A percentile compares a stretch with the other conserved stretches of the same genome.
Evolutionary conservation across 1,139 yeast species (phyloP).

Genomic region (Candida glucosophila): DNA sequence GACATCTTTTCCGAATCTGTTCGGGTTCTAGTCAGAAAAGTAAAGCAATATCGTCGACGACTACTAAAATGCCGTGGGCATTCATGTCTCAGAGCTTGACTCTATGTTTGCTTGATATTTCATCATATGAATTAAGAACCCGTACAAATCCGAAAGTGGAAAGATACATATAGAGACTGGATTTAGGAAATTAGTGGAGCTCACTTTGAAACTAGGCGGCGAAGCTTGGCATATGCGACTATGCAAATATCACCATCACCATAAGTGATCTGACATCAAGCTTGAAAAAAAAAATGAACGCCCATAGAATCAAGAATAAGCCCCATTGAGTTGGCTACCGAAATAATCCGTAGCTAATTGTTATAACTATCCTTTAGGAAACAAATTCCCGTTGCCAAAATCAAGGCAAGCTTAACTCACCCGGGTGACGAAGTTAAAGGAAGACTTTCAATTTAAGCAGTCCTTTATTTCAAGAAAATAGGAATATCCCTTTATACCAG

Average conservation of each 20-base stretch:
- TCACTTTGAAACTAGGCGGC: too few relatives aligned
- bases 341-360: constrained; percentile 55
- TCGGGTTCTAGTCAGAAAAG: constrained; percentile 19
- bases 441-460: too few relatives aligned
- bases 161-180: too few relatives aligned
- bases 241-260: constrained; percentile 36
- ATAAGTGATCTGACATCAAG: constrained; percentile 17
- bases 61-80: constrained; percentile 37
- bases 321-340: constrained; percentile 73
- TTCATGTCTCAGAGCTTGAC: constrained; percentile 82
- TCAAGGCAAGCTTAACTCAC: too few relatives aligned
- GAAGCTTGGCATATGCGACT: constrained; percentile 67
- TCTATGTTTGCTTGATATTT: constrained; percentile 77
- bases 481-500: constrained; percentile 7
- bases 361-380: constrained; percentile 74
- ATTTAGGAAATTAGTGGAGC: too few relatives aligned
- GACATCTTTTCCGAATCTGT: too few relatives aligned
- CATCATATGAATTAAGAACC: too few relatives aligned
- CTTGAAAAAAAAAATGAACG: constrained; percentile 32
- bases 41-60: constrained; percentile 39
- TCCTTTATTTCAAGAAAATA: too few relatives aligned
- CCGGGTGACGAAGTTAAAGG: too few relatives aligned
- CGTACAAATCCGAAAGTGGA: too few relatives aligned
- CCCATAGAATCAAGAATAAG: constrained; percentile 74
- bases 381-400: constrained; percentile 55